These are phyloP conservation scores for Capsella rubella DNA, from an alignment of 441 rosid species.

Conservation along the genomic window DNA sequence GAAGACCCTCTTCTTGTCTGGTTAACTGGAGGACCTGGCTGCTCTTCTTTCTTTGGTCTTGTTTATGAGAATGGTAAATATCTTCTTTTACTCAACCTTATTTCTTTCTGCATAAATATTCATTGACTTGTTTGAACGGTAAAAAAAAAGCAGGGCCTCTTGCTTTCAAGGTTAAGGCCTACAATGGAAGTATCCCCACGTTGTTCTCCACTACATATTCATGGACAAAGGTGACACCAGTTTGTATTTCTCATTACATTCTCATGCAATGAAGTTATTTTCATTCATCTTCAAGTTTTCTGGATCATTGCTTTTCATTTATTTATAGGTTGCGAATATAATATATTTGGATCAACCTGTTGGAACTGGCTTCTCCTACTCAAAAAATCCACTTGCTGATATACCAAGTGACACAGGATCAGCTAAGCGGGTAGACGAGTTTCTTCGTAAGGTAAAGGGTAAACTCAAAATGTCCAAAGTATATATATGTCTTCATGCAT, in stretches of 20 bases:
- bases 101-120: neutral
- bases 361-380: conserved; percentile 73
- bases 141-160: conserved; percentile 57
- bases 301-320: neutral
- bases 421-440: conserved; percentile 48
- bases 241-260: neutral
- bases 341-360: conserved; percentile 73
- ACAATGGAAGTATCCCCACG: conserved; percentile 66
- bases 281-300: neutral
- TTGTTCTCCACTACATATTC: conserved; percentile 63
- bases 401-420: conserved; percentile 50
- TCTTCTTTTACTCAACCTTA: neutral
- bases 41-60: conserved; percentile 66
- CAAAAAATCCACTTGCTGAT: conserved; percentile 47
- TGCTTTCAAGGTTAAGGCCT: conserved; percentile 54
- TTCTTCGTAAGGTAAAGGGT: conserved; percentile 57
- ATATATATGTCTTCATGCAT: neutral
- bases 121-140: neutral
- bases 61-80: conserved; percentile 61
- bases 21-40: conserved; percentile 84
- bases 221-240: conserved; percentile 64
- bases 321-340: conserved; percentile 52
- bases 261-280: neutral
- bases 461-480: neutral
- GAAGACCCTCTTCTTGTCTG: conserved; percentile 73